These are phyloP conservation scores for Lactarius indigo DNA, from an alignment of 768 basidiomycete species.

Conservation along the genomic window DNA sequence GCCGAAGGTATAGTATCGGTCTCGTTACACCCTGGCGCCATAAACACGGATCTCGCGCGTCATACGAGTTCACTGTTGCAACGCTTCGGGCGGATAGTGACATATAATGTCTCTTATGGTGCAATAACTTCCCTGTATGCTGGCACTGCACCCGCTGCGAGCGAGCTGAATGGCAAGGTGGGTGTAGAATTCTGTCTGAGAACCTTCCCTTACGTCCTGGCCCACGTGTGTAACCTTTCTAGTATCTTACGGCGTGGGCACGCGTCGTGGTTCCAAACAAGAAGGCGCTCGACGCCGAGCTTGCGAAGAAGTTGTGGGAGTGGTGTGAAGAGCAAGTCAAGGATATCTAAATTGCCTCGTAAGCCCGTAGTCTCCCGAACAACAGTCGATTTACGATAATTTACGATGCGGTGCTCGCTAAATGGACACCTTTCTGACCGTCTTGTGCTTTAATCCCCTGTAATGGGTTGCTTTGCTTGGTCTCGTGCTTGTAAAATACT, in stretches of 20 bases:
- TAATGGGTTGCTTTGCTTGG: too few species aligned
- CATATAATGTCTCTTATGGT: not conserved
- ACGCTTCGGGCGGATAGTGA: not conserved
- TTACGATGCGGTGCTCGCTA: too few species aligned
- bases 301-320: constrained; percentile 26
- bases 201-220: not conserved
- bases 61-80: not conserved
- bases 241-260: constrained; percentile 23
- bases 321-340: constrained; percentile 29
- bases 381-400: too few species aligned
- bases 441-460: too few species aligned
- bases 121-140: constrained; percentile 12
- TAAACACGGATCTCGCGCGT: constrained; percentile 3
- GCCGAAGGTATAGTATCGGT: constrained; percentile 28
- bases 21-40: constrained; percentile 5
- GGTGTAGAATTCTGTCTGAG: not conserved
- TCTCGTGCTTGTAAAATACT: too few species aligned
- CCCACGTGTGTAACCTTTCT: too few species aligned
- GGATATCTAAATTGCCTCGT: not conserved
- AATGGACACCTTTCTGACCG: too few species aligned
- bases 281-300: constrained; percentile 15
- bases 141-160: not conserved
- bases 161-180: constrained; percentile 14
- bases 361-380: not conserved
- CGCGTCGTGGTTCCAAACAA: constrained; percentile 13